Conservation (phyloP, 257 asterid genomes). For the Petunia secreta region DNA sequence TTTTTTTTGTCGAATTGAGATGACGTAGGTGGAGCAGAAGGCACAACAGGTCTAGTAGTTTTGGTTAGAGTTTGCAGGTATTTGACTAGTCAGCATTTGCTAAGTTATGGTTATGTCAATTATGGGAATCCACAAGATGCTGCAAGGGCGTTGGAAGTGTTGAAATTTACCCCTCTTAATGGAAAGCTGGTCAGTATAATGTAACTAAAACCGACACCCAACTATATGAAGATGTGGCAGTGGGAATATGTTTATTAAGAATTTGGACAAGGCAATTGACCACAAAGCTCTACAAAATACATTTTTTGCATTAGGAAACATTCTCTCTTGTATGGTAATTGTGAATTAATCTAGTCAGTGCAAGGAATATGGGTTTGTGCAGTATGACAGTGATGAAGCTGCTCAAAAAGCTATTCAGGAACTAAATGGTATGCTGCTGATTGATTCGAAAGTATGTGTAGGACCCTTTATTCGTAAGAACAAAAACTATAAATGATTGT, state of each 20-base stretch:
- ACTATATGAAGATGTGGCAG: too few relatives aligned
- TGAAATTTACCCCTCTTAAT: constrained; percentile 81
- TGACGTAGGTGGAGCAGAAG: constrained; percentile 65
- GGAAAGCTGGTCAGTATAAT: too few relatives aligned
- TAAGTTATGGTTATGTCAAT: constrained; percentile 91
- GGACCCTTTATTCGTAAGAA: too few relatives aligned
- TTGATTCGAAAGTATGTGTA: too few relatives aligned
- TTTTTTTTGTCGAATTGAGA: constrained; percentile 36
- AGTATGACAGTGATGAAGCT: too few relatives aligned
- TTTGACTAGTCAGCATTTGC: constrained; percentile 65
- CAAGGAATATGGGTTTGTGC: too few relatives aligned
- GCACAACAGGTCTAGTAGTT: constrained; percentile 62
- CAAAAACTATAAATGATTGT: too few relatives aligned
- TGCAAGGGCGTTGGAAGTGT: constrained; percentile 66
- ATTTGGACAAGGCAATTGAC: constrained; percentile 36
- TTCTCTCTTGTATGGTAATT: constrained; percentile 22
- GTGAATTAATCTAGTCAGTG: too few relatives aligned
- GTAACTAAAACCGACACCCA: too few relatives aligned
- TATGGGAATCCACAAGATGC: constrained; percentile 74
- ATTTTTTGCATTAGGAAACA: constrained; percentile 71
- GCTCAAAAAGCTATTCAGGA: too few relatives aligned
- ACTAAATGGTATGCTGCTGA: too few relatives aligned
- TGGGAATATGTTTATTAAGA: too few relatives aligned
- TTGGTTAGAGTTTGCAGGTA: constrained; percentile 92
- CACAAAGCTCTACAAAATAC: constrained; percentile 84